Evolutionary conservation across 495 filamentous ascomycete genomes (phyloP), one percentile per base, ranked within the genome.

Genomic region (Aspergillus olivimuriae): DNA sequence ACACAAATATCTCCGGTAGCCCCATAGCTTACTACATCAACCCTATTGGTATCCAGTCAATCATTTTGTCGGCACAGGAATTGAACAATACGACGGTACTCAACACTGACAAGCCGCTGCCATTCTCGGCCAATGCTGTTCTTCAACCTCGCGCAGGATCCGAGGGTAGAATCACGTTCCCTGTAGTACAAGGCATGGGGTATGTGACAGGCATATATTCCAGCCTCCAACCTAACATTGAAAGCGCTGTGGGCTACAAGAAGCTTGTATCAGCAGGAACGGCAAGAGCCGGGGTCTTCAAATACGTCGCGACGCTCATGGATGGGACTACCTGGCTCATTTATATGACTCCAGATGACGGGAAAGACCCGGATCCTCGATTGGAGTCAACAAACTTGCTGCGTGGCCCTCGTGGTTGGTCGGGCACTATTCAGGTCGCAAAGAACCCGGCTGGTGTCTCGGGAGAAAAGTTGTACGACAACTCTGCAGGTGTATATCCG

Each of bases 121-220:
- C 80, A 7, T 87, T 90, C 52, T 91, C 87, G 2, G 83, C 73
- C 10, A 80, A 84, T 45, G 77, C 86, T 28, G 82, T 84, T 23
- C 62, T 97, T 9, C 69, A 72, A 23, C 66, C 74, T 3, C 63
- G 73, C 24, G 48, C 57, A 11, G 74, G 74, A 11, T 76, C 77
- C 1, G 50, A 62, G 1, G 68, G 81, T 2, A 65, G 63, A 18
- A 70, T 97, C 24, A 81, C 80, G 0, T 86, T 95, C 52, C 90
- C 90, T 0, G 57, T 95, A 5, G 81, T 94, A 1, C 91, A 96
- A 58, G 92, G 92, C 3, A 90, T 91, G 82, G 89, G 78, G 0
- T 91, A 88, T 48, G 75, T 94, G 9, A 95, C 89, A 4, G 91
- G 72, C 3, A 43, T 84, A n/a, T 97, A 91, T 62, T 74, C 70